phyloP scores from a whole-genome alignment of 1,284 basidiomycete species.

The Tremellales sp. region DNA sequence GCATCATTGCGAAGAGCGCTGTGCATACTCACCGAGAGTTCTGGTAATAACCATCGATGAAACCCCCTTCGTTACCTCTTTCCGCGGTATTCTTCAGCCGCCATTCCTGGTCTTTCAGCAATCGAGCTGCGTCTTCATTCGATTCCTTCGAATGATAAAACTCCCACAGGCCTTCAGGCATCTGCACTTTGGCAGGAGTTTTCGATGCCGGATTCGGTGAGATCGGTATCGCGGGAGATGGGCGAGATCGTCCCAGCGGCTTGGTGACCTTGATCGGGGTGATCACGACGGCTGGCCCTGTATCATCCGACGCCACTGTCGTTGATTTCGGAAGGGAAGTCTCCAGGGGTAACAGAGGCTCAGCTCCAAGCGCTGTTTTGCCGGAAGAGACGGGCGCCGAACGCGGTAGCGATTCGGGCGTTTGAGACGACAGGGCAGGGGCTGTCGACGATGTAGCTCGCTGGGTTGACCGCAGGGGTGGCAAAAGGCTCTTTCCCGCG shows the following conservation, averaged over 20 bases:
- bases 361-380: no score
- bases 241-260: background rate
- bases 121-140: constrained; percentile 67
- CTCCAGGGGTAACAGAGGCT: background rate
- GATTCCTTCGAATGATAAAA: constrained; percentile 53
- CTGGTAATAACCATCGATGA: constrained; percentile 85
- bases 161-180: constrained; percentile 30
- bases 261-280: background rate
- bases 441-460: no score
- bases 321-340: background rate
- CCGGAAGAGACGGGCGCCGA: no score
- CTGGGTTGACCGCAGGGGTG: no score
- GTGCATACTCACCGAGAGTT: constrained; percentile 61
- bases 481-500: no score
- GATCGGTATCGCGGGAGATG: no score
- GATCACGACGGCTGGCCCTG: no score
- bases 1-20: background rate
- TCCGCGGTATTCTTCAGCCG: constrained; percentile 75
- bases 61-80: constrained; percentile 64
- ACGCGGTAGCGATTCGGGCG: no score
- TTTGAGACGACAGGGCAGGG: no score
- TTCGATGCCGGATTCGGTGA: background rate
- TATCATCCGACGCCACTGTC: no score
- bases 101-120: constrained; percentile 79
- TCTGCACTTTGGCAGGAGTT: constrained; percentile 22